Evolutionary conservation across 768 basidiomycete genomes (phyloP), one percentile per base, ranked within the genome.

Genomic region (Calocera viscosa): DNA sequence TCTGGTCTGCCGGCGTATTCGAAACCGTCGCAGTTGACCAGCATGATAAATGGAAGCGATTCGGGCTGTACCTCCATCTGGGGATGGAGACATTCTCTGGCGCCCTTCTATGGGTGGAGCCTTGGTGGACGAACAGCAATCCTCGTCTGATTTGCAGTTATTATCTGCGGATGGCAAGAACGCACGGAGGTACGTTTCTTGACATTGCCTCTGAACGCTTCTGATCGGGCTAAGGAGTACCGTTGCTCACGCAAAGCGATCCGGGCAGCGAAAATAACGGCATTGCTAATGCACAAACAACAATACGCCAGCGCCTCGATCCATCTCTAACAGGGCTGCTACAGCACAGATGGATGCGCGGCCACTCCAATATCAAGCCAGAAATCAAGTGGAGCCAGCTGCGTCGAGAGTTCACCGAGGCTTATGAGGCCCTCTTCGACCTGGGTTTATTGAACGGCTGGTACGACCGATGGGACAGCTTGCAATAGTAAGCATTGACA

Each of bases 21-120:
- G 77, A 82, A 63, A 35, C 80, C 0, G 71, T 73, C 67, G 65
- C 72, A 2, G 65, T 76, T 22, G 78, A 82, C 64, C 81, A 82
- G 67, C 80, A 83, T 68, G 78, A 83, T 67, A 83, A 83, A 53
- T 82, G 77, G 78, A 71, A 72, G 38, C 66, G 70, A 8, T 81
- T 77, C 70, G 78, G 79, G 0, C 72, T 82, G 0, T 73, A 67
- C 26, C 70, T 79, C 0, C 43, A 68, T 1, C 78, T 64, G 19
- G 64, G 67, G 10, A 80, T 68, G 16, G 43, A 47, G 24, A 19
- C 19, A 7, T 47, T 47, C 43, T 47, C 43, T 19, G 43, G 43
- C 5, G 16, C 43, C 16, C 43, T 47, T 19, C 19, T 47, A 19
- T 47, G 43, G 43, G 7, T 47, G 7, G 16, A 24, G 24, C 19